These are phyloP conservation scores for Xanthoconium purpureum DNA, from an alignment of 768 basidiomycete genomes.

Conservation along the genomic window DNA sequence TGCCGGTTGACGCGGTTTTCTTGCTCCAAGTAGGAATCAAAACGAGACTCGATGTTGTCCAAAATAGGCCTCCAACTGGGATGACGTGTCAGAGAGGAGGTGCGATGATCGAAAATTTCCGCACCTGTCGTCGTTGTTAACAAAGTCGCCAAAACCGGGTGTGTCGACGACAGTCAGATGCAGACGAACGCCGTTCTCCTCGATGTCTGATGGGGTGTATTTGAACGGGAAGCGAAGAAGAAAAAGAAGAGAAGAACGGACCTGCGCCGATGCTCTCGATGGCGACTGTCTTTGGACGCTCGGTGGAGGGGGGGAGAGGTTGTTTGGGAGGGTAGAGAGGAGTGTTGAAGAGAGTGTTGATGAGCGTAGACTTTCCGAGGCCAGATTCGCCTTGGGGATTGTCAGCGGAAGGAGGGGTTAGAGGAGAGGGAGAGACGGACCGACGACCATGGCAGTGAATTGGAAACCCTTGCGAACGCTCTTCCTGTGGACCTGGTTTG, in stretches of 20 bases:
- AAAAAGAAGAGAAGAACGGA: constrained; percentile 32
- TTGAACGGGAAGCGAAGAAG: constrained; percentile 6
- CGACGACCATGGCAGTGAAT: constrained; percentile 98
- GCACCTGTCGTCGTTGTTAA: constrained; percentile 98
- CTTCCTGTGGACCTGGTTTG: constrained; percentile 99
- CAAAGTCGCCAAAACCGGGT: constrained; percentile 98
- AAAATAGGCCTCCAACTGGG: constrained; percentile 96
- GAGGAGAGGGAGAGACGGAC: constrained; percentile 48
- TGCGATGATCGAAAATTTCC: constrained; percentile 19
- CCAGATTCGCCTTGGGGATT: constrained; percentile 84
- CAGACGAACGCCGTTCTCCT: constrained; percentile 95
- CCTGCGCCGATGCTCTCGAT: constrained; percentile 99
- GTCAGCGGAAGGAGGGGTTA: background rate
- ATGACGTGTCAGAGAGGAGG: constrained; percentile 18
- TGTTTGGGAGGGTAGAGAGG: constrained; percentile 89
- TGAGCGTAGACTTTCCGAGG: constrained; percentile 96
- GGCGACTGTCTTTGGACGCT: constrained; percentile 88
- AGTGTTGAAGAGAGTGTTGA: constrained; percentile 99
- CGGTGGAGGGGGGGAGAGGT: constrained; percentile 77
- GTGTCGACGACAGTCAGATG: constrained; percentile 99
- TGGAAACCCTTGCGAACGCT: constrained; percentile 98
- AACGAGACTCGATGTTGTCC: constrained; percentile 96
- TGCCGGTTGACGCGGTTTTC: constrained; percentile 96
- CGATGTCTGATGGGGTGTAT: constrained; percentile 71
- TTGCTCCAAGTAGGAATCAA: constrained; percentile 96